Percentiles rank a stretch among this genome's conserved stretches.
phyloP scores from a whole-genome alignment of 352 stramenopile species.

The Phytophthora megakarya region DNA sequence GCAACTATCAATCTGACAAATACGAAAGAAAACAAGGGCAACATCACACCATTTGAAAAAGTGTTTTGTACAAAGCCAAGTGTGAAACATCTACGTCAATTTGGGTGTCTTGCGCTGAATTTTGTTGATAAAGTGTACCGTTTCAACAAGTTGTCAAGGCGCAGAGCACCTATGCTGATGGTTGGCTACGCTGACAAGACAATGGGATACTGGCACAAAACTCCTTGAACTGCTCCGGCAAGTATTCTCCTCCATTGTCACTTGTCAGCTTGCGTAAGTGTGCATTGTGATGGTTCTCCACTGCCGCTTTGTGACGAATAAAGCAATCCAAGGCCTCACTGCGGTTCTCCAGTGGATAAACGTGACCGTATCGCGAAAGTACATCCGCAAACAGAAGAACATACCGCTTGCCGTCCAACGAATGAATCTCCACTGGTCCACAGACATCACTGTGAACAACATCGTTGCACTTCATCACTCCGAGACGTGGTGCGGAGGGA shows the following conservation, averaged over 20 bases:
- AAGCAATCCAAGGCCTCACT: neutral
- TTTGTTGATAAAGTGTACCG: conserved; percentile 22
- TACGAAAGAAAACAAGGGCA: conserved; percentile 9
- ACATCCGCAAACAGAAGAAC: neutral
- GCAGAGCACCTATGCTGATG: conserved; percentile 1
- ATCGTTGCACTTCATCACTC: too few relatives aligned
- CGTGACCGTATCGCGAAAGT: neutral
- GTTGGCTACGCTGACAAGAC: conserved; percentile 15
- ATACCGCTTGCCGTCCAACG: too few relatives aligned
- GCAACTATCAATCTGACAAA: conserved; percentile 1
- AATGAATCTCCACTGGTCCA: too few relatives aligned
- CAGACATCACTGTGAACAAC: too few relatives aligned
- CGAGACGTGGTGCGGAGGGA: too few relatives aligned
- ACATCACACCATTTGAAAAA: conserved; percentile 16
- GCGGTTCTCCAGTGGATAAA: neutral
- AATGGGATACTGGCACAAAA: conserved; percentile 16
- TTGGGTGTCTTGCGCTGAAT: conserved; percentile 15
- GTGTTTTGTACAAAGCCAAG: conserved; percentile 16
- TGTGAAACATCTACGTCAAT: conserved; percentile 5
- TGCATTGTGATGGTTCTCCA: conserved; percentile 4
- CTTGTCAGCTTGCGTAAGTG: neutral
- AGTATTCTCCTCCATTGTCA: conserved; percentile 6
- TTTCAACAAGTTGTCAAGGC: conserved; percentile 13
- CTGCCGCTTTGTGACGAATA: neutral
- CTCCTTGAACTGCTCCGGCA: neutral